Evolutionary conservation across 345 rosid species (phyloP).

Genomic region (Salix arbutifolia): DNA sequence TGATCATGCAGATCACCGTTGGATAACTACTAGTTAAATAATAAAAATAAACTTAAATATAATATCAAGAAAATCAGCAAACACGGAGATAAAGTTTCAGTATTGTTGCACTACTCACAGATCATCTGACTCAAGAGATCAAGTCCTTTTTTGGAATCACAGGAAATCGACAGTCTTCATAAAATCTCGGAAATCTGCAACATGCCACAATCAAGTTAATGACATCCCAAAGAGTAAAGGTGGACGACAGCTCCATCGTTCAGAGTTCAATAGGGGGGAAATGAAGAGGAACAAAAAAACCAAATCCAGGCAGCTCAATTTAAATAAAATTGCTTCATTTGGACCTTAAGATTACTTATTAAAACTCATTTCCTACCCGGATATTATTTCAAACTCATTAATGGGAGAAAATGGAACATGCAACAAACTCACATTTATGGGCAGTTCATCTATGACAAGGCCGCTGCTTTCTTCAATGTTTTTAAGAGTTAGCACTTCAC

Average conservation of each 20-base stretch:
- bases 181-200: conserved; percentile 86
- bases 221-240: background rate
- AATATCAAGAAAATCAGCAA: background rate
- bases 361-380: background rate
- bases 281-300: background rate
- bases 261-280: too few relatives aligned
- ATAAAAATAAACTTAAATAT: background rate
- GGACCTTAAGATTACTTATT: background rate
- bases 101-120: conserved; percentile 7
- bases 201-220: conserved; percentile 10
- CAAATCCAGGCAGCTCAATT: background rate
- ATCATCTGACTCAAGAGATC: conserved; percentile 6
- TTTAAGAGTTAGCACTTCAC: conserved; percentile 79
- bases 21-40: too few relatives aligned
- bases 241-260: background rate
- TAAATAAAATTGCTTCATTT: background rate
- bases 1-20: too few relatives aligned
- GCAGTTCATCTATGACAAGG: conserved; percentile 81
- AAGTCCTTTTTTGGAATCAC: conserved; percentile 6
- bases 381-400: background rate
- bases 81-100: background rate
- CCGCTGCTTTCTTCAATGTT: conserved; percentile 68
- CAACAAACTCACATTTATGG: conserved; percentile 56
- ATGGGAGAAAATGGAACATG: background rate
- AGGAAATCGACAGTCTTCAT: conserved; percentile 29